phyloP scores from a whole-genome alignment of 2,329 filamentous ascomycete species.

The Colletotrichum sp. region DNA sequence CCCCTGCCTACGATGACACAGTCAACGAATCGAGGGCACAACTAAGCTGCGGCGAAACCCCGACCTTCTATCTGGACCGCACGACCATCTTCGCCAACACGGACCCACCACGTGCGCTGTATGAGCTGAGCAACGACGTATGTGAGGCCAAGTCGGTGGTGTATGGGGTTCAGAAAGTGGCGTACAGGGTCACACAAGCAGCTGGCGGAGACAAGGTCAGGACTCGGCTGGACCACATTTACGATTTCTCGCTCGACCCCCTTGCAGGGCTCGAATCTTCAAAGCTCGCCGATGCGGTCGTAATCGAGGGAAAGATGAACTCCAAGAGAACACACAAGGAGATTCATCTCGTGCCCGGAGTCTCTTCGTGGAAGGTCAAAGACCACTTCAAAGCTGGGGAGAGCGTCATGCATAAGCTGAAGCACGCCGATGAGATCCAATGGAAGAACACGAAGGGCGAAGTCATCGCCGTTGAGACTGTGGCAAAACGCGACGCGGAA shows the following conservation, averaged over 20 bases:
- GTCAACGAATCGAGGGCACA: background rate
- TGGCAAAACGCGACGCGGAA: constrained; percentile 23
- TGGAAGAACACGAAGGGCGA: constrained; percentile 28
- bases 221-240: constrained; percentile 31
- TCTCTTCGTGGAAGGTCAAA: constrained; percentile 24
- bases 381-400: constrained; percentile 27
- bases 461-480: constrained; percentile 29
- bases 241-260: constrained; percentile 27
- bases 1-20: constrained; percentile 9
- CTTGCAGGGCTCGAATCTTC: background rate
- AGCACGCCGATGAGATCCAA: constrained; percentile 24
- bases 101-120: constrained; percentile 22
- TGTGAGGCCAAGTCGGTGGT: constrained; percentile 18
- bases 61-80: background rate
- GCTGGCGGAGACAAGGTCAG: constrained; percentile 20
- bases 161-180: constrained; percentile 30
- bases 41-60: constrained; percentile 3
- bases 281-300: background rate
- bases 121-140: constrained; percentile 28
- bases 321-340: constrained; percentile 25
- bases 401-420: constrained; percentile 23
- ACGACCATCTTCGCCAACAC: constrained; percentile 12
- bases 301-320: constrained; percentile 24
- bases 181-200: constrained; percentile 24
- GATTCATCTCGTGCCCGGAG: constrained; percentile 22